These are phyloP conservation scores for Selaginella tamariscina DNA, from an alignment of 75 land plant genomes.

Conservation along the genomic window DNA sequence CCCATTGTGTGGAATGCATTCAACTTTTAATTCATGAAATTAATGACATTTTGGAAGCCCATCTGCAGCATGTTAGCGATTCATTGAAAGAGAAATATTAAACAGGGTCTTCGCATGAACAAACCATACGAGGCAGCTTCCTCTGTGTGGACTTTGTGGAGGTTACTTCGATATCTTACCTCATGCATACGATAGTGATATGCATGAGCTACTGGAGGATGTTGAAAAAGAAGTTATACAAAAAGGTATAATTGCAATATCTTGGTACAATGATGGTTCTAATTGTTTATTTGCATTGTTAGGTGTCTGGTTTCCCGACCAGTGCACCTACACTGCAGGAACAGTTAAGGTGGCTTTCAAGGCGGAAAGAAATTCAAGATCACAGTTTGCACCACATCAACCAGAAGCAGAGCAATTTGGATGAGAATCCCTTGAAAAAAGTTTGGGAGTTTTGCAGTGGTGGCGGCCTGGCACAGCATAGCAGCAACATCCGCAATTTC, in stretches of 20 bases:
- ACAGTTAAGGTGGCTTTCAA: no score
- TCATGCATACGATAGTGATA: background rate
- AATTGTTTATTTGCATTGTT: no score
- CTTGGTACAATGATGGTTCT: no score
- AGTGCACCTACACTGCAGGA: no score
- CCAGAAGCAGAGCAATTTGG: background rate
- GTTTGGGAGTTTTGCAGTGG: no score
- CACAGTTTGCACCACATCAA: background rate
- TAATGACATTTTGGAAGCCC: background rate
- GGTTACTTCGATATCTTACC: background rate
- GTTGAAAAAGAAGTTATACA: no score
- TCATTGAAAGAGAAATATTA: background rate
- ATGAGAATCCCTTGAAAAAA: background rate
- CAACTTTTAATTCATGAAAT: background rate
- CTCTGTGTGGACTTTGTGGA: background rate
- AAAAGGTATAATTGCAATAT: no score
- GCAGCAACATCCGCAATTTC: background rate
- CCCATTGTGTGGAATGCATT: background rate
- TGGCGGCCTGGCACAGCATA: background rate
- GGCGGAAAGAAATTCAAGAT: background rate
- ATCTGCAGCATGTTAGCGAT: background rate
- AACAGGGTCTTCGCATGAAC: background rate
- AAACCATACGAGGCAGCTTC: background rate
- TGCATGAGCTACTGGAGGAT: background rate
- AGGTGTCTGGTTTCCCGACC: no score